These are phyloP conservation scores for Blastobotrys aristatus DNA, from an alignment of 1,139 yeast species.

Conservation along the genomic window DNA sequence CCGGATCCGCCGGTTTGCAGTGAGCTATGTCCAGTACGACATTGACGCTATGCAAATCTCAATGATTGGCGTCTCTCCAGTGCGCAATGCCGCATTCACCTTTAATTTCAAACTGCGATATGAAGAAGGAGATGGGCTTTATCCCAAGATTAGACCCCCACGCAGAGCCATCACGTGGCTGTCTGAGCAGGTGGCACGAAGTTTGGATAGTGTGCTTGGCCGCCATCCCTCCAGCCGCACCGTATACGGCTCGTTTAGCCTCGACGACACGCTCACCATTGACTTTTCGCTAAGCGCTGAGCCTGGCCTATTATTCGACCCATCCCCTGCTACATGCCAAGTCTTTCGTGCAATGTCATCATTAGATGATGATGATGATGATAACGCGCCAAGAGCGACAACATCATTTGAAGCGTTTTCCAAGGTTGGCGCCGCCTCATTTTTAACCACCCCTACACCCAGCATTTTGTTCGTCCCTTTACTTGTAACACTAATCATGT, in stretches of 20 bases:
- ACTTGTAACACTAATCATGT: too few species aligned
- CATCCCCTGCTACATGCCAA: too few species aligned
- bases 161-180: not conserved
- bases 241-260: constrained; percentile 1
- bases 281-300: not conserved
- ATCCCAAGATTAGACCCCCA: not conserved
- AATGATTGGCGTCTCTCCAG: not conserved
- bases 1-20: not conserved
- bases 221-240: not conserved
- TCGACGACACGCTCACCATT: not conserved
- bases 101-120: not conserved
- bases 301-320: not conserved
- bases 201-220: not conserved
- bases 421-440: too few species aligned
- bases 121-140: not conserved
- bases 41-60: not conserved
- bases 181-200: not conserved
- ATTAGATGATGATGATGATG: not conserved
- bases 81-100: not conserved
- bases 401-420: not conserved
- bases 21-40: not conserved
- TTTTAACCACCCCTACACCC: too few species aligned
- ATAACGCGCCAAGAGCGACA: not conserved
- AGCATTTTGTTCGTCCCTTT: too few species aligned
- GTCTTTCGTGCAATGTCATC: not conserved